Evolutionary conservation across 2,329 filamentous ascomycete species (phyloP), one percentile per base, ranked within the genome.

Genomic region (Monilinia fructigena): DNA sequence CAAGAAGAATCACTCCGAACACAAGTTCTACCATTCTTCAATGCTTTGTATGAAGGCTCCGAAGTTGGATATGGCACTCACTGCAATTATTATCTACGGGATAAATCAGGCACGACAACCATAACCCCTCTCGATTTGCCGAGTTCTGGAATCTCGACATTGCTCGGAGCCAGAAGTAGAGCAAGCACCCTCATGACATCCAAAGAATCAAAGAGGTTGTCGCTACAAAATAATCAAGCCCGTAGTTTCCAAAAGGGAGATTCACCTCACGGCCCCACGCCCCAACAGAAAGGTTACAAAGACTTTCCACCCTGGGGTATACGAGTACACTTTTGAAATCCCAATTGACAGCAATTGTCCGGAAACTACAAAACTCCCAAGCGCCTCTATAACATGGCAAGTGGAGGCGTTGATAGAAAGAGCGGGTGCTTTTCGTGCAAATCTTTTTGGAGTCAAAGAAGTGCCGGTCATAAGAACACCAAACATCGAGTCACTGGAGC

Each of bases 21-120:
- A 52, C 93, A 97, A 74, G 94, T 88, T 23, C 88, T 92, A 79
- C 94, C 90, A 0, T 98, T 98, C 76, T 99, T 97, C 82, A 96
- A 97, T 74, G 89, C 90, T 58, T 80, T 84, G 75, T 84, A 87
- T 69, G 82, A 85, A 66, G 81, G 81, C 4, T 86, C 85, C 81
- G 84, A 86, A 72, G 82, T 81, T 23, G 72, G 74, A 3, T 89
- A 84, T 72, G 86, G 86, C n/a, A 86, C 86, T 70, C 82, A 86
- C 70, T 89, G 86, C 78, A 83, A 79, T 6, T 88, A 83, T 74
- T 77, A 76, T 3, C 77, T 76, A n/a, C 69, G 71, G 59, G 67
- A 74, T 28, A 73, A 71, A 53, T 70, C 71, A 3, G 70, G 73
- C 48, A 68, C 67, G 20, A 71, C 73, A 10, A 75, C 73, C 4